Evolutionary conservation across 192 early-diverging fungal species (phyloP).

Genomic region (Backusella luteola): DNA sequence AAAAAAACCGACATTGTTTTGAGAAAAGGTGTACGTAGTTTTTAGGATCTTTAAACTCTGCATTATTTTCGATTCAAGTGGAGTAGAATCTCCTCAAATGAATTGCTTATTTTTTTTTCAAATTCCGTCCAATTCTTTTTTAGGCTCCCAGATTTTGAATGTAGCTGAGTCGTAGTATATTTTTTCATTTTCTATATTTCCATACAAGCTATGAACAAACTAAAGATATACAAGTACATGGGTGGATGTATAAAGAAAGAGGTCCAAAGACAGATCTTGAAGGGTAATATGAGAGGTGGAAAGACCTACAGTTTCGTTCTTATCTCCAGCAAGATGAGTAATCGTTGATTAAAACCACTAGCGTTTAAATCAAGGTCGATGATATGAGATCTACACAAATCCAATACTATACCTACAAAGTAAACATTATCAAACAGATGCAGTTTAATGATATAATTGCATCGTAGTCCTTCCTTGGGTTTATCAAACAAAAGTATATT

Average conservation of each 20-base stretch:
- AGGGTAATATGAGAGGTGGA: too few relatives aligned
- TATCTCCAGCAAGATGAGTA: conserved; percentile 29
- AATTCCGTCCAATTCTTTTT: background rate
- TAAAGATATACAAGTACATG: background rate
- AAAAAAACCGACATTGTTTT: too few relatives aligned
- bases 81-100: conserved; percentile 4
- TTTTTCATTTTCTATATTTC: background rate
- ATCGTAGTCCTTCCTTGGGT: conserved; percentile 54
- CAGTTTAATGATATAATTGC: conserved; percentile 53
- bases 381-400: conserved; percentile 49
- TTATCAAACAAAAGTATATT: conserved; percentile 16
- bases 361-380: conserved; percentile 60
- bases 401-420: conserved; percentile 42
- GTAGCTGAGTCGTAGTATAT: background rate
- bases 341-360: conserved; percentile 52
- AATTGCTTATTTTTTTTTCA: background rate
- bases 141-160: background rate
- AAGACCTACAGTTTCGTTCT: conserved; percentile 31
- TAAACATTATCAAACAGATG: conserved; percentile 41
- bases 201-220: background rate
- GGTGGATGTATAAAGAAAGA: background rate
- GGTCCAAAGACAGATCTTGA: background rate
- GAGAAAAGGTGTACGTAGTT: too few relatives aligned
- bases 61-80: conserved; percentile 9
- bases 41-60: conserved; percentile 3